Evolutionary conservation across 2,329 filamentous ascomycete genomes (phyloP).

Genomic region (Xylaria hypoxylon): DNA sequence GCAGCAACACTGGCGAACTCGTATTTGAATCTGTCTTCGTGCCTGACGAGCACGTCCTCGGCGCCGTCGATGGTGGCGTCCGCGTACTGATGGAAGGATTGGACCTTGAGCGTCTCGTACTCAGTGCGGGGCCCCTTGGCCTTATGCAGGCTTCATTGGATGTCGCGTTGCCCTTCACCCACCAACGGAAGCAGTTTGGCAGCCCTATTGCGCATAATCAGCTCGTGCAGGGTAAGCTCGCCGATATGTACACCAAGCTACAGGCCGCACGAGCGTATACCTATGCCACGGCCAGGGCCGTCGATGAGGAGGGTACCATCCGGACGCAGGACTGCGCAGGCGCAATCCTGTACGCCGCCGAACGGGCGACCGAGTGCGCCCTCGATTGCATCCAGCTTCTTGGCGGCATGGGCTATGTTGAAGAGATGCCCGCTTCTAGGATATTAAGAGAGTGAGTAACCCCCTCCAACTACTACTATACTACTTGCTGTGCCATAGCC

Average conservation of each 20-base stretch:
- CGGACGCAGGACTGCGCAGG: slow-evolving; percentile 93
- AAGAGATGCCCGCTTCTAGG: slow-evolving; percentile 91
- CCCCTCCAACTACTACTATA: not conserved
- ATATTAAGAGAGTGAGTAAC: slow-evolving; percentile 76
- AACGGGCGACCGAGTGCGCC: slow-evolving; percentile 86
- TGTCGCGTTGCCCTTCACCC: slow-evolving; percentile 86
- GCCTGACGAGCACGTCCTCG: slow-evolving; percentile 82
- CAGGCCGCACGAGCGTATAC: slow-evolving; percentile 88
- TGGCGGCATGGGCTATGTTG: slow-evolving; percentile 95
- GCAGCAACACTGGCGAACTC: slow-evolving; percentile 94
- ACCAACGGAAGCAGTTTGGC: slow-evolving; percentile 90
- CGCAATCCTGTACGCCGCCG: slow-evolving; percentile 91
- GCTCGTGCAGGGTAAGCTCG: slow-evolving; percentile 89
- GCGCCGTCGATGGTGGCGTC: slow-evolving; percentile 82
- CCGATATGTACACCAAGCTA: slow-evolving; percentile 97
- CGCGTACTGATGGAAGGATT: slow-evolving; percentile 95
- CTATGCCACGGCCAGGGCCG: slow-evolving; percentile 80
- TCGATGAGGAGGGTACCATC: slow-evolving; percentile 81
- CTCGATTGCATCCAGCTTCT: slow-evolving; percentile 92
- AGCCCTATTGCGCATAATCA: slow-evolving; percentile 91
- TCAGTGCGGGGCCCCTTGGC: slow-evolving; percentile 89
- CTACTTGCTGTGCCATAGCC: not conserved
- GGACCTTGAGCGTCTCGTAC: slow-evolving; percentile 91
- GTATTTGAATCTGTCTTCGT: slow-evolving; percentile 93
- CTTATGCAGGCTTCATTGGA: slow-evolving; percentile 95